phyloP scores from a whole-genome alignment of 306 rosid genomes.

The Vigna reflexopilosa region DNA sequence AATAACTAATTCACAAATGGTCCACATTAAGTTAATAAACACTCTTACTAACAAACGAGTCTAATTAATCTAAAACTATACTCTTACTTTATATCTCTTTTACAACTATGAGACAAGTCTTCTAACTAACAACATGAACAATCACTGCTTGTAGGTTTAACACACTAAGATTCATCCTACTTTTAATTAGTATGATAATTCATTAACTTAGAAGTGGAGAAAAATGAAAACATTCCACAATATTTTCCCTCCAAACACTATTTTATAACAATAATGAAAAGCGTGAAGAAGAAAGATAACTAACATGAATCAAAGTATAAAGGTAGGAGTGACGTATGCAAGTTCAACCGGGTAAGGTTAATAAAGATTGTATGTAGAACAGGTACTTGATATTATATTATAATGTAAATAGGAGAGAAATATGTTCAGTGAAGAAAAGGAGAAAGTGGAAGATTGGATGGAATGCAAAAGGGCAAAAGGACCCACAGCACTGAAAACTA shows the following conservation, averaged over 20 bases:
- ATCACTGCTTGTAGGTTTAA: too few species aligned
- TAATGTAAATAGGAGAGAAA: not conserved
- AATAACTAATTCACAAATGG: too few species aligned
- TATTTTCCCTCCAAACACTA: not conserved
- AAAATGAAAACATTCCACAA: not conserved
- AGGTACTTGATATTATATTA: too few species aligned
- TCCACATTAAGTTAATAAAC: too few species aligned
- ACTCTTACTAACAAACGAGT: too few species aligned
- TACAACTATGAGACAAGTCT: too few species aligned
- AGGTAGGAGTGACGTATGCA: not conserved
- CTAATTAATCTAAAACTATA: too few species aligned
- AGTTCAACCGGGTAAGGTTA: not conserved
- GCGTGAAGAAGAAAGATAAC: too few species aligned
- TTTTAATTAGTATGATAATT: not conserved
- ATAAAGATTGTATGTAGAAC: not conserved
- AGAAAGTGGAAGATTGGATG: not conserved
- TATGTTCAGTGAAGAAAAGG: not conserved
- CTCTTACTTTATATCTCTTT: too few species aligned
- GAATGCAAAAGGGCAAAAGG: not conserved
- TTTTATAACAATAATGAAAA: too few species aligned
- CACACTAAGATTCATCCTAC: not conserved
- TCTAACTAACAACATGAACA: too few species aligned
- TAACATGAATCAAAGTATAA: not conserved
- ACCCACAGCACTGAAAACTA: constrained; percentile 9
- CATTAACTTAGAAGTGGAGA: not conserved